A percentile compares a stretch with the other conserved stretches of the same genome.
Evolutionary conservation across 495 filamentous ascomycete genomes (phyloP).

Genomic region (Aspergillus mulundensis): DNA sequence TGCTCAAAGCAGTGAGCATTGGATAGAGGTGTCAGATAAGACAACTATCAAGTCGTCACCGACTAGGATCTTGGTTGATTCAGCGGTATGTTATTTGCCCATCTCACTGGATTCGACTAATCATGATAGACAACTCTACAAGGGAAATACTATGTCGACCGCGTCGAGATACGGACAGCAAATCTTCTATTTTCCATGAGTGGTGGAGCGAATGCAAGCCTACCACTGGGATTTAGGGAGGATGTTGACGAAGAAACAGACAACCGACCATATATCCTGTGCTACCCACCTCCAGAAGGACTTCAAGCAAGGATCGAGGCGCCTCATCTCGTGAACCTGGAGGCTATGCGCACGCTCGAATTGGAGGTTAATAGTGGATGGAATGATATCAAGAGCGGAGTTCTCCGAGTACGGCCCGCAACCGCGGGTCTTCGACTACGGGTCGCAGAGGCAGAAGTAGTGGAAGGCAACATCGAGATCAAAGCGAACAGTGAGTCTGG

Average conservation of each 20-base stretch:
- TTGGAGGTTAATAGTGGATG: conserved; percentile 69
- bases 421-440: conserved; percentile 85
- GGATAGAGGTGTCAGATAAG: conserved; percentile 35
- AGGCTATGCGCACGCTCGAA: conserved; percentile 70
- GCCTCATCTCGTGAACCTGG: conserved; percentile 60
- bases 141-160: conserved; percentile 73
- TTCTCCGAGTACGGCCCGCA: conserved; percentile 71
- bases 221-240: conserved; percentile 43
- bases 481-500: conserved; percentile 61
- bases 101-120: conserved; percentile 19
- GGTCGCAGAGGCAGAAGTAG: conserved; percentile 62
- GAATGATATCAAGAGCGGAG: conserved; percentile 66
- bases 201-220: conserved; percentile 28
- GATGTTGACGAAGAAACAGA: conserved; percentile 33
- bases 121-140: conserved; percentile 55
- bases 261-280: conserved; percentile 42
- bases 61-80: conserved; percentile 39
- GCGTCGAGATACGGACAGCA: conserved; percentile 59
- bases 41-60: conserved; percentile 35
- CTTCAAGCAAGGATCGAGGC: conserved; percentile 47
- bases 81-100: conserved; percentile 22
- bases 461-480: conserved; percentile 50
- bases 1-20: conserved; percentile 36
- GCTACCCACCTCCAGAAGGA: conserved; percentile 45
- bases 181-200: conserved; percentile 61